phyloP scores from a whole-genome alignment of 2,329 filamentous ascomycete genomes.

The Botrytis tulipae region DNA sequence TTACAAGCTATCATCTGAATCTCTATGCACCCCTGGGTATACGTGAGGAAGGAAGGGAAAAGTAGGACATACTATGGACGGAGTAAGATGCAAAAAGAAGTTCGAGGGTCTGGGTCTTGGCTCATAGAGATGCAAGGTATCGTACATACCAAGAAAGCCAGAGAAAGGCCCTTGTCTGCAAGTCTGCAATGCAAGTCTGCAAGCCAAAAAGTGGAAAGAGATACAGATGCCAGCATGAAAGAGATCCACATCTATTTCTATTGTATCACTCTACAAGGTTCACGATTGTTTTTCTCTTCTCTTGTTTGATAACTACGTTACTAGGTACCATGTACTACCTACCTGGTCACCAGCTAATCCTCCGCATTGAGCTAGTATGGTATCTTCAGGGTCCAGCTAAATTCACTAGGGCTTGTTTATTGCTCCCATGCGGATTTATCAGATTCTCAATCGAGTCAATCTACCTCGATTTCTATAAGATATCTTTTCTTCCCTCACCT shows the following conservation, averaged over 20 bases:
- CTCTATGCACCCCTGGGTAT: neutral
- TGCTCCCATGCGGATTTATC: neutral
- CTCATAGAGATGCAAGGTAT: neutral
- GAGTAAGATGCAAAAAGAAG: neutral
- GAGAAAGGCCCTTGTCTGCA: neutral
- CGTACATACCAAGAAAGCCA: neutral
- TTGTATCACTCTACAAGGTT: neutral
- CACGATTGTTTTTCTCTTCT: neutral
- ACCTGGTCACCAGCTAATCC: neutral
- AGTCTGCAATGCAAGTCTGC: neutral
- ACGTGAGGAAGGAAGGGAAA: neutral
- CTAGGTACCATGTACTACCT: neutral
- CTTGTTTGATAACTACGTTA: neutral
- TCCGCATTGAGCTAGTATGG: neutral
- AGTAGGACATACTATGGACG: neutral
- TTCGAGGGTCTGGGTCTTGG: neutral
- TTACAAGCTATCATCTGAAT: neutral
- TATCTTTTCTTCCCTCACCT: neutral
- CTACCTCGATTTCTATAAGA: neutral
- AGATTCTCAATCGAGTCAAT: neutral
- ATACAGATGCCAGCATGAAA: neutral
- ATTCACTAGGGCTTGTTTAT: neutral
- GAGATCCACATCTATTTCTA: neutral
- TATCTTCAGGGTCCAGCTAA: neutral
- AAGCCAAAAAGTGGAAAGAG: neutral